Evolutionary conservation across 2,329 filamentous ascomycete genomes (phyloP).

Genomic region (Pyrenophora seminiperda): DNA sequence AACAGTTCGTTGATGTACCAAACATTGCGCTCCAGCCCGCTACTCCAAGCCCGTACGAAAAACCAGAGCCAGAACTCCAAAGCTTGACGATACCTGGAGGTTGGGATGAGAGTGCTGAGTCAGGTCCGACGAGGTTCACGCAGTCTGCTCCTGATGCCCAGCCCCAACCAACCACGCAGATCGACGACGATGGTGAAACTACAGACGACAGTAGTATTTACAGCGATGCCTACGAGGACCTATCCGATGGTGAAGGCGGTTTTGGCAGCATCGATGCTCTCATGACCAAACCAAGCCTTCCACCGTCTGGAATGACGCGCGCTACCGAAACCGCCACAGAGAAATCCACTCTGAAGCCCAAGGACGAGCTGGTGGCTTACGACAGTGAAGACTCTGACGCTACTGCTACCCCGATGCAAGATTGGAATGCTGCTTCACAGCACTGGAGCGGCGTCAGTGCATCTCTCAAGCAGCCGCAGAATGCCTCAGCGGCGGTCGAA

Average conservation of each 20-base stretch:
- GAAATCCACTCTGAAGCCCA: conserved; percentile 16
- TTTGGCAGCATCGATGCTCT: conserved; percentile 77
- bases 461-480: conserved; percentile 58
- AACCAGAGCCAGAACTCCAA: conserved; percentile 32
- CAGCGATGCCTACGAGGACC: conserved; percentile 77
- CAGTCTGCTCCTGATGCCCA: conserved; percentile 3
- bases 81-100: conserved; percentile 37
- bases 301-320: conserved; percentile 31
- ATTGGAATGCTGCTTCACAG: conserved; percentile 71
- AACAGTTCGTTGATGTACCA: conserved; percentile 33
- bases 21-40: conserved; percentile 45
- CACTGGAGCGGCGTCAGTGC: conserved; percentile 72
- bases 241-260: conserved; percentile 68
- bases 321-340: conserved; percentile 27
- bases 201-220: conserved; percentile 63
- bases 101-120: conserved; percentile 39
- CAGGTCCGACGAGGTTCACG: not conserved
- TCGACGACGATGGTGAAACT: conserved; percentile 26
- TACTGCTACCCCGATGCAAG: conserved; percentile 42
- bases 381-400: conserved; percentile 15
- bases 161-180: conserved; percentile 12
- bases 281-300: conserved; percentile 62
- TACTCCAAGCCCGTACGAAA: conserved; percentile 40
- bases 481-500: conserved; percentile 10
- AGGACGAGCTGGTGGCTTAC: conserved; percentile 14